Percentiles rank a stretch among this genome's conserved stretches.
Conservation (phyloP, 495 filamentous ascomycete genomes). For the Penicillium turbatum region DNA sequence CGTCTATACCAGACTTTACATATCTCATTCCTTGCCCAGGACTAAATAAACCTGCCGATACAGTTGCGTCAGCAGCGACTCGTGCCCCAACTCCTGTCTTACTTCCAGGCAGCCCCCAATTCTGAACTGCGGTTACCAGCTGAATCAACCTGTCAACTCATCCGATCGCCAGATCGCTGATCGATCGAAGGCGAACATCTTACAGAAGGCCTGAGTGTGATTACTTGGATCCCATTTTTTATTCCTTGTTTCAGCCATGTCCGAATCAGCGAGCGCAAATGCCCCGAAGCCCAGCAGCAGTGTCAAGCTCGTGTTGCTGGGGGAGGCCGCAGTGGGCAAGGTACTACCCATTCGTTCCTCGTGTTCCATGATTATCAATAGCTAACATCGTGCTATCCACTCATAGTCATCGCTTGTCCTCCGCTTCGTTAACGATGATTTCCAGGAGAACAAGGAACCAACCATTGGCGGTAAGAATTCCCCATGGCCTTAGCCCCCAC, state of each 20-base stretch:
- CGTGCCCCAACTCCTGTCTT: conserved; percentile 2
- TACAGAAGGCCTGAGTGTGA: conserved; percentile 36
- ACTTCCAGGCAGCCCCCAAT: conserved; percentile 9
- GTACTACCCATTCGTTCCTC: conserved; percentile 44
- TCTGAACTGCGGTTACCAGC: conserved; percentile 17
- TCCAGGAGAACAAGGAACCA: conserved; percentile 99
- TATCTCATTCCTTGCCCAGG: conserved; percentile 10
- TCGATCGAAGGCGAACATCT: conserved; percentile 14
- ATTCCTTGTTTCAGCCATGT: conserved; percentile 31
- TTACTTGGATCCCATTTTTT: conserved; percentile 1
- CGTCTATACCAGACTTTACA: conserved; percentile 19
- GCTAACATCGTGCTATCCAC: conserved; percentile 18
- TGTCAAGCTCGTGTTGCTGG: conserved; percentile 95
- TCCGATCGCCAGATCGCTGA: conserved; percentile 24
- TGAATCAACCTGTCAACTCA: conserved; percentile 21
- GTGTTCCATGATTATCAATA: conserved; percentile 7
- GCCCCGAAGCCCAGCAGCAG: conserved; percentile 95
- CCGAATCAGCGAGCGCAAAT: conserved; percentile 47
- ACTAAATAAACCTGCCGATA: background rate
- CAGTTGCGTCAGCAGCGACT: background rate
- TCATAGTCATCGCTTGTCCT: conserved; percentile 90
- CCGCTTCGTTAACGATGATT: conserved; percentile 99
- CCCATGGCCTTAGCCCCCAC: conserved; percentile 6
- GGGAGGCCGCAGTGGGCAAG: conserved; percentile 97
- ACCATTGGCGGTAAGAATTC: conserved; percentile 85